Conservation (phyloP, 768 basidiomycete species). For the Lepiota brunneoincarnata region DNA sequence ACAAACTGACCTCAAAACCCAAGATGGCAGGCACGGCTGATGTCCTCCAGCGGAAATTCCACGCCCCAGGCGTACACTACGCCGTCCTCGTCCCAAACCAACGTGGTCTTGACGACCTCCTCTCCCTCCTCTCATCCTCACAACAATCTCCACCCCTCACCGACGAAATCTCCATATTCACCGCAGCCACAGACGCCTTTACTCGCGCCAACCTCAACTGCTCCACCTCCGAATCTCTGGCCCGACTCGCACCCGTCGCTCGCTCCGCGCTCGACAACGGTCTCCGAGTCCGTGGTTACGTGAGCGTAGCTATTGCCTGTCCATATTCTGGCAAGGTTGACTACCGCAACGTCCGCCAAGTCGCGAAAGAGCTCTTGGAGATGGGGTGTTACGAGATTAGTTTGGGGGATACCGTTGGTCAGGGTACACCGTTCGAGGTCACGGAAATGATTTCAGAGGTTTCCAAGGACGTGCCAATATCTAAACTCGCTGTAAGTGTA, state of each 20-base stretch:
- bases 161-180: conserved; percentile 87
- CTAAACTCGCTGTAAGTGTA: conserved; percentile 63
- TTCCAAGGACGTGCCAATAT: conserved; percentile 54
- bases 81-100: conserved; percentile 82
- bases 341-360: conserved; percentile 58
- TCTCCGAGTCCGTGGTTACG: conserved; percentile 78
- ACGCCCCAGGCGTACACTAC: conserved; percentile 59
- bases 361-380: conserved; percentile 67
- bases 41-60: conserved; percentile 48
- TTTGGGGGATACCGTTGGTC: conserved; percentile 89
- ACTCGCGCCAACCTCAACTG: conserved; percentile 83
- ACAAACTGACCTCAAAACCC: neutral
- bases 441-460: conserved; percentile 69
- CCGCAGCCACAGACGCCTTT: conserved; percentile 86
- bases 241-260: conserved; percentile 59
- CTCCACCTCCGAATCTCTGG: conserved; percentile 67
- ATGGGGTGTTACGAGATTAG: conserved; percentile 97
- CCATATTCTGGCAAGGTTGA: conserved; percentile 84
- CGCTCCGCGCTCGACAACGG: conserved; percentile 56
- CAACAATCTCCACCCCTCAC: conserved; percentile 48
- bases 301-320: conserved; percentile 80
- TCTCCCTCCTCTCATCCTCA: conserved; percentile 48
- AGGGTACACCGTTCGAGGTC: conserved; percentile 72
- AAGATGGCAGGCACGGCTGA: conserved; percentile 89
- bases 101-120: conserved; percentile 69